Evolutionary conservation across 2,329 filamentous ascomycete species (phyloP), one percentile per base, ranked within the genome.

Genomic region (Exophiala calicioides): DNA sequence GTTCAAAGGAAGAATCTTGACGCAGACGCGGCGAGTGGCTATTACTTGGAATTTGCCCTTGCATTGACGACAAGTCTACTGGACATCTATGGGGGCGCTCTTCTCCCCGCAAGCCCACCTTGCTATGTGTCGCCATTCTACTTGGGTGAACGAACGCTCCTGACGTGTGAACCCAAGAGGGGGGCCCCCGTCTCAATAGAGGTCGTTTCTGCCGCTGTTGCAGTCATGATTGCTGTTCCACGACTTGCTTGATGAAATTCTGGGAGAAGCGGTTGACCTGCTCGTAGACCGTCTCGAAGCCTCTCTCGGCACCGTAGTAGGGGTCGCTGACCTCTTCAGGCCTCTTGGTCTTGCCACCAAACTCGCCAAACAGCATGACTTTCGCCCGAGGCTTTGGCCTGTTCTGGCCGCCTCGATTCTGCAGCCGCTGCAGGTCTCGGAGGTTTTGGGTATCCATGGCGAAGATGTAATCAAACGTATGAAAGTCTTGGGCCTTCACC

Each of bases 381-480:
- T 72, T 71, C 0, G 74, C 76, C 29, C 64, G 66, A 4, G 60
- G 53, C 15, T 64, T 63, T 10, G 65, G 62, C 3, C 65, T 68
- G 38, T 57, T 68, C 50, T 53, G 72, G 46, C 60, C 68, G 53
- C 42, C 62, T 60, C 57, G 62, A 6, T 60, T 57, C 7, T 76
- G 72, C 30, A 58, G 30, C 33, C 50, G 47, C 56, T 78, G 79
- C 56, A 79, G 74, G 49, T 81, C 74, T 60, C 82, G 66, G 33
- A 95, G 73, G 65, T 97, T 97, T 34, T 82, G 80, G 37, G 80
- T 76, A 65, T 98, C 93, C 93, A 98, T 98, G 51, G 88, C 90
- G 47, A 98, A 83, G 50, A 98, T 83, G 69, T 95, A 97, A 68
- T 97, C 89, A 62, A 96, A 97, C 12, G 78, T 76, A 45, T 82